phyloP scores from a whole-genome alignment of 305 asterid genomes.

The Plantago rigida region DNA sequence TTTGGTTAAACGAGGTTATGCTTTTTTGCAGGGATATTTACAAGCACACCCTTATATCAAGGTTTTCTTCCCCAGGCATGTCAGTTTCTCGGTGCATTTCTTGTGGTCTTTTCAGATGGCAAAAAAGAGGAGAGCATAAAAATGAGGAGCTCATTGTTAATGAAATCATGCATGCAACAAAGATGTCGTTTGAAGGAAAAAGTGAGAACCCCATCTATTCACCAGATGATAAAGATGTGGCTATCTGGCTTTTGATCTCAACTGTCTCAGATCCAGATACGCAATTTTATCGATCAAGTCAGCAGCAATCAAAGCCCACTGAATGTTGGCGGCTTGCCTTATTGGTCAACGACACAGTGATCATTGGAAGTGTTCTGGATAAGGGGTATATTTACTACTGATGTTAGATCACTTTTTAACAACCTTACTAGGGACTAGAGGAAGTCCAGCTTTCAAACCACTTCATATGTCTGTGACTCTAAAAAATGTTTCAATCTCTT shows the following conservation, averaged over 20 bases:
- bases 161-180: conserved; percentile 62
- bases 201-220: conserved; percentile 27
- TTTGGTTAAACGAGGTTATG: conserved; percentile 21
- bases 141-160: conserved; percentile 28
- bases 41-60: conserved; percentile 54
- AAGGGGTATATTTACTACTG: conserved; percentile 41
- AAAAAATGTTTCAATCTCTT: neutral
- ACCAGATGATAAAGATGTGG: conserved; percentile 46
- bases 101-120: conserved; percentile 54
- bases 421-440: conserved; percentile 2
- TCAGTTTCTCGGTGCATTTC: conserved; percentile 59
- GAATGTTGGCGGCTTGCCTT: conserved; percentile 73
- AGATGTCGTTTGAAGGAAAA: conserved; percentile 35
- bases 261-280: conserved; percentile 39
- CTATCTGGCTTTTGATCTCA: conserved; percentile 71
- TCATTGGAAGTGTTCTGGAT: conserved; percentile 57
- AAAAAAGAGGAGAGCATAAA: conserved; percentile 36
- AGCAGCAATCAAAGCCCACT: conserved; percentile 28
- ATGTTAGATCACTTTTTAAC: conserved; percentile 3
- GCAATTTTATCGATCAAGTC: conserved; percentile 30
- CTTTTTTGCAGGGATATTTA: conserved; percentile 57
- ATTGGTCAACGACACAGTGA: conserved; percentile 53
- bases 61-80: conserved; percentile 57
- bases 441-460: neutral
- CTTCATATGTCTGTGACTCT: neutral